Conservation (phyloP, 179 eudicot genomes). For the Silene coronaria region DNA sequence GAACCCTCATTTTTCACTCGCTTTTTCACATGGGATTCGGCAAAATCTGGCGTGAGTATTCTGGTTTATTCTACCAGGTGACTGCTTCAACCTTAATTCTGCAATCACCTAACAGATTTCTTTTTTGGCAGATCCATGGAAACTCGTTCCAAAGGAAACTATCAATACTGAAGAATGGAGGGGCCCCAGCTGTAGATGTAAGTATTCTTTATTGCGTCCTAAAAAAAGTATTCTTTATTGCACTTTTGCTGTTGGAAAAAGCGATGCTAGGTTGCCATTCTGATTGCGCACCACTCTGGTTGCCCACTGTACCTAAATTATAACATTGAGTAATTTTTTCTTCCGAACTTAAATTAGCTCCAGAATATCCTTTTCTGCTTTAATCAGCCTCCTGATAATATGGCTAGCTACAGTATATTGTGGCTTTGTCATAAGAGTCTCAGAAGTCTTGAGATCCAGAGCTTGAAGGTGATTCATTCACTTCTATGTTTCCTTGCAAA, state of each 20-base stretch:
- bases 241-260: slow-evolving; percentile 4
- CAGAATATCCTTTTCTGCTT: too few species aligned
- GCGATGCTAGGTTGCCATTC: neutral
- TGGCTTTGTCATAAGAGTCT: too few species aligned
- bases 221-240: slow-evolving; percentile 25
- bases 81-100: neutral
- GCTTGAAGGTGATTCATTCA: too few species aligned
- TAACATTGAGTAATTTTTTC: too few species aligned
- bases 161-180: slow-evolving; percentile 71
- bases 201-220: slow-evolving; percentile 24
- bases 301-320: too few species aligned
- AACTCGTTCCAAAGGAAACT: slow-evolving; percentile 88
- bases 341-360: too few species aligned
- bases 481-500: too few species aligned
- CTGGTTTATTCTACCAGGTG: neutral
- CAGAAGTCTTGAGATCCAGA: too few species aligned
- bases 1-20: slow-evolving; percentile 94
- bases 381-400: too few species aligned
- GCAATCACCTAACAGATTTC: slow-evolving; percentile 5
- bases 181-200: slow-evolving; percentile 54
- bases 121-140: slow-evolving; percentile 69
- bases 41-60: slow-evolving; percentile 59
- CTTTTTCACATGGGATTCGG: slow-evolving; percentile 84
- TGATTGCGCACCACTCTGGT: neutral
- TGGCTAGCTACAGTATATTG: too few species aligned